Base-by-base conservation (phyloP, 108 stramenopile species). In the Discostella pseudostelligera region DNA sequence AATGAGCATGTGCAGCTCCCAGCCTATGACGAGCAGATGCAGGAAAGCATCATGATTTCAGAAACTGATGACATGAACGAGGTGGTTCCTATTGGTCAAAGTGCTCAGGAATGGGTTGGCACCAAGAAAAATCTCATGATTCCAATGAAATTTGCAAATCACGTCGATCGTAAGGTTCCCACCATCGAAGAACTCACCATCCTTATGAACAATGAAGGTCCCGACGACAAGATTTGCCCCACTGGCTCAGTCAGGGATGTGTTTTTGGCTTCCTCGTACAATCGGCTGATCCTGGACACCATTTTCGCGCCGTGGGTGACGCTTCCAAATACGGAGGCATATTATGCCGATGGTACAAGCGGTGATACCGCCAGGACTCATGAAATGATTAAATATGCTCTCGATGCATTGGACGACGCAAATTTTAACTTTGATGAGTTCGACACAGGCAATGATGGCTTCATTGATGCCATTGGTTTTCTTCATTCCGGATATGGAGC, bases 401-500 rank as follows among this genome's bases (percentile, higher is more conserved):
- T 77, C n/a, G 39, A 65, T 3, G 12, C n/a, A 7, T 39, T 77
- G 24, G 29, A 39, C 0, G 58, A 39, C 4, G 10, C 42, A 39
- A 17, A 24, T 1, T 63, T 67, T 28, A 42, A 62, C 19, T 68
- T 63, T 35, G 4, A 7, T 24, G 58, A 65, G 22, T 77, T 65
- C 19, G 76, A 77, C 36, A 11, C 54, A 2, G 67, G 69, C 36
- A 26, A 53, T 0, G 69, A 77, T 58, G 76, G 76, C 7, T 17
- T 36, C 12, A 24, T 82, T 25, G 89, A 94, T 65, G 74, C 74
- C 0, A 59, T 94, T n/a, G 67, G 82, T 20, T 39, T 94, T 19
- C 57, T 94, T 13, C 85, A 87, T 56, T 75, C 77, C 39, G 93
- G 93, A 24, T 87, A 87, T 70, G 83, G 83, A 9, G 89, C 89